These are phyloP conservation scores for Lentinula sp. DNA, from an alignment of 768 basidiomycete species.

Conservation along the genomic window DNA sequence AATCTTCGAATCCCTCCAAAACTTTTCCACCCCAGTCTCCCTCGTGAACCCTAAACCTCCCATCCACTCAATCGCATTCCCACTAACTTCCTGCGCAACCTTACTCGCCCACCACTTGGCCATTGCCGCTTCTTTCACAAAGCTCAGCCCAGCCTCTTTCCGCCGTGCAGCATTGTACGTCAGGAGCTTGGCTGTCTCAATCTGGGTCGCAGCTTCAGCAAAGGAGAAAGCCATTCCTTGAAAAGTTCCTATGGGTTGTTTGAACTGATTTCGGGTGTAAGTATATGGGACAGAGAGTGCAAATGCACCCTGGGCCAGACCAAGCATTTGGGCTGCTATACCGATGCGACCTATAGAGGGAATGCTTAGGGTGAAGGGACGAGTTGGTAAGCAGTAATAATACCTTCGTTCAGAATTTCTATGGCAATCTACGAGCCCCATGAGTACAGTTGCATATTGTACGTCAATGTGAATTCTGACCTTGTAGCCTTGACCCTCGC, in stretches of 20 bases:
- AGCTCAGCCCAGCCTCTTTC: constrained; percentile 83
- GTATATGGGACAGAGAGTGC: constrained; percentile 94
- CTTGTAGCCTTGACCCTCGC: constrained; percentile 91
- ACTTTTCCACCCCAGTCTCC: constrained; percentile 96
- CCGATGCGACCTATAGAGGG: constrained; percentile 70
- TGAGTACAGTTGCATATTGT: background rate
- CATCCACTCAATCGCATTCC: constrained; percentile 92
- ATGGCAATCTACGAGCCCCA: constrained; percentile 66
- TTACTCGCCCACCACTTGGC: constrained; percentile 91
- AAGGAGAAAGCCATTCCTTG: constrained; percentile 97
- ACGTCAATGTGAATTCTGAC: constrained; percentile 18
- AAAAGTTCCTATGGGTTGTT: constrained; percentile 88
- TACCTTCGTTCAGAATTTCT: constrained; percentile 91
- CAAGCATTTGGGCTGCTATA: constrained; percentile 98
- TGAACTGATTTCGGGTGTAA: constrained; percentile 91
- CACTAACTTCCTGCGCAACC: constrained; percentile 84
- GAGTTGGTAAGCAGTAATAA: background rate
- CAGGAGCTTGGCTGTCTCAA: constrained; percentile 84
- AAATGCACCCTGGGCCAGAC: constrained; percentile 95
- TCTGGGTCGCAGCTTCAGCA: constrained; percentile 82
- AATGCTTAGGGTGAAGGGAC: background rate
- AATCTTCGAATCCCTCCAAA: constrained; percentile 94
- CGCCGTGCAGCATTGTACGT: constrained; percentile 96
- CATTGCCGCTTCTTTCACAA: constrained; percentile 96
- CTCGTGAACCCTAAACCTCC: constrained; percentile 91